Evolutionary conservation across 2,329 filamentous ascomycete genomes (phyloP).

Genomic region (Dactylellina cionopaga): DNA sequence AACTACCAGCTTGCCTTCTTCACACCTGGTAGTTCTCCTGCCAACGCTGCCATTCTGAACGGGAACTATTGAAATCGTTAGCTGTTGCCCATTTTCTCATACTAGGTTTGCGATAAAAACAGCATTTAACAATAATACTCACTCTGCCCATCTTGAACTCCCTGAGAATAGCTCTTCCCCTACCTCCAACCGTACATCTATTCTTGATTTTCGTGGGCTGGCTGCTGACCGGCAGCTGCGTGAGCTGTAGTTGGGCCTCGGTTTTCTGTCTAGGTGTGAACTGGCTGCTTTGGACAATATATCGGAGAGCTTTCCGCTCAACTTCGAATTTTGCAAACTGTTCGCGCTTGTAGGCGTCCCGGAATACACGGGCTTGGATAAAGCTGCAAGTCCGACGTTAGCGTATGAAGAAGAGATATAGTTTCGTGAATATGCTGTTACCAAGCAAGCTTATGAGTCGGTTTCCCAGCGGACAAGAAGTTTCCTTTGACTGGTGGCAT

Average conservation of each 20-base stretch:
- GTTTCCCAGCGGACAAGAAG: slow-evolving; percentile 45
- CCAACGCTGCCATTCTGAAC: slow-evolving; percentile 89
- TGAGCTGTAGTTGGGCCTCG: slow-evolving; percentile 90
- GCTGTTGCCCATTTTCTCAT: slow-evolving; percentile 3
- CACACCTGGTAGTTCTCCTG: slow-evolving; percentile 86
- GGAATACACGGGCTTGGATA: slow-evolving; percentile 84
- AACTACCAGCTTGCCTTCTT: slow-evolving; percentile 94
- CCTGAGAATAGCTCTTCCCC: slow-evolving; percentile 85
- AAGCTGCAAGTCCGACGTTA: slow-evolving; percentile 65
- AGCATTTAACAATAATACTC: slow-evolving; percentile 63
- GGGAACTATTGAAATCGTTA: slow-evolving; percentile 88
- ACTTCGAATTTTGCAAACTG: slow-evolving; percentile 84
- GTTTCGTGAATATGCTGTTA: background rate
- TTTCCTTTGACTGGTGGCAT: slow-evolving; percentile 33
- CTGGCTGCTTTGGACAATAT: slow-evolving; percentile 86
- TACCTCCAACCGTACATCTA: slow-evolving; percentile 90
- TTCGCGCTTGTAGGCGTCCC: slow-evolving; percentile 96
- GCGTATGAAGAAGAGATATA: background rate
- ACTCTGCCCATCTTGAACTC: slow-evolving; percentile 94
- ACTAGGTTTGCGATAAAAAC: background rate
- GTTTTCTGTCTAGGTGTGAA: slow-evolving; percentile 83
- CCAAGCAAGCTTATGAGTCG: slow-evolving; percentile 42
- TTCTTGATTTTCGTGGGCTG: slow-evolving; percentile 93
- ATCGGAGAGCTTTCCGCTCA: slow-evolving; percentile 81
- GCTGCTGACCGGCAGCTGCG: slow-evolving; percentile 96